Conservation (phyloP, 2,329 filamentous ascomycete genomes). For the Ascomycota sp. region DNA sequence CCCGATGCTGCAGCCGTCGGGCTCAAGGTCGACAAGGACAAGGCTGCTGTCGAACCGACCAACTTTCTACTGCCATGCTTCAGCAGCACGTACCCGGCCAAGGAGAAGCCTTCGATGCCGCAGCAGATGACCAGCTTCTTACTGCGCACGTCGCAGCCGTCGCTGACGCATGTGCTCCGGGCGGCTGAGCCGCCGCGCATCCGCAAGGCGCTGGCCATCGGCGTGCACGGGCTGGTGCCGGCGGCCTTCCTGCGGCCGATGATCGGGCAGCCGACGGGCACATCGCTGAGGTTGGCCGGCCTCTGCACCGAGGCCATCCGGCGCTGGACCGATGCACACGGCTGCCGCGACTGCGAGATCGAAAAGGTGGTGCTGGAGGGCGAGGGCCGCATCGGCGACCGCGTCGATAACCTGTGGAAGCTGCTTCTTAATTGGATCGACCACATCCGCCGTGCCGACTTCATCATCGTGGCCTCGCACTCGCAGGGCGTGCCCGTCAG, state of each 20-base stretch:
- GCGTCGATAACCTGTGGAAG: slow-evolving; percentile 87
- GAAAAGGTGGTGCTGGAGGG: slow-evolving; percentile 90
- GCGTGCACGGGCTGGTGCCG: slow-evolving; percentile 86
- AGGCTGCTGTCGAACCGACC: slow-evolving; percentile 23
- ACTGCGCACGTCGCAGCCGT: slow-evolving; percentile 31
- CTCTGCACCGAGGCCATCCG: slow-evolving; percentile 69
- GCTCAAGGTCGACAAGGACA: slow-evolving; percentile 16
- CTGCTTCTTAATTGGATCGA: slow-evolving; percentile 89
- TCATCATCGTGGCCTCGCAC: slow-evolving; percentile 82
- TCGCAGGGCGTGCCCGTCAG: slow-evolving; percentile 90
- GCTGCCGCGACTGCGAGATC: slow-evolving; percentile 58
- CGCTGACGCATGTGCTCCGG: slow-evolving; percentile 52
- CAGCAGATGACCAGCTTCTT: slow-evolving; percentile 41
- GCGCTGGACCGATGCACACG: slow-evolving; percentile 57
- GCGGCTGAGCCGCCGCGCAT: slow-evolving; percentile 49
- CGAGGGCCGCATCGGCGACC: slow-evolving; percentile 76
- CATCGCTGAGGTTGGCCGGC: slow-evolving; percentile 80
- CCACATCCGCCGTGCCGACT: slow-evolving; percentile 67
- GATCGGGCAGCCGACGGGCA: slow-evolving; percentile 86
- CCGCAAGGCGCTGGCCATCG: slow-evolving; percentile 76
- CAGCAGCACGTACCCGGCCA: slow-evolving; percentile 43
- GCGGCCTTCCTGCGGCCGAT: slow-evolving; percentile 73
- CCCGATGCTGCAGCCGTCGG: slow-evolving; percentile 4
- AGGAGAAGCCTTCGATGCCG: slow-evolving; percentile 49
- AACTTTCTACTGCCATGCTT: slow-evolving; percentile 56